Evolutionary conservation across 2,329 filamentous ascomycete species (phyloP).

Genomic region (Xylaria hypoxylon): DNA sequence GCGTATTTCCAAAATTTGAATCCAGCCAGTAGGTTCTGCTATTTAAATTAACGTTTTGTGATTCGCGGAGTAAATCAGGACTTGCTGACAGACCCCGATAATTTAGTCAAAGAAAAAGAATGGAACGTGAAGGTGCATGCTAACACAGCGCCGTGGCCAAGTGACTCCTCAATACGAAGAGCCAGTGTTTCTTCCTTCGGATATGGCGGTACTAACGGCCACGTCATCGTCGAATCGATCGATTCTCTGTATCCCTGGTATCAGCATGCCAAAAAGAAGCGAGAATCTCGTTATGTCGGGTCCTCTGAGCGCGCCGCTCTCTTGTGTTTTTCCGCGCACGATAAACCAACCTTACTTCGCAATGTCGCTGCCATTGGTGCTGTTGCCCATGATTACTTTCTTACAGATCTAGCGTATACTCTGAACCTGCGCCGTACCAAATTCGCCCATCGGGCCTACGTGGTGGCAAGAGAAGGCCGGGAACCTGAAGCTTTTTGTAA

Average conservation of each 20-base stretch:
- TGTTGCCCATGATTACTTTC: constrained; percentile 38
- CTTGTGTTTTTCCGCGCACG: constrained; percentile 42
- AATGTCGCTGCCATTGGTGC: constrained; percentile 41
- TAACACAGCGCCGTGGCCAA: constrained; percentile 40
- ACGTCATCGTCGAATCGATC: constrained; percentile 39
- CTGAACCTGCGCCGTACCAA: constrained; percentile 37
- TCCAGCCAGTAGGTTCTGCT: constrained; percentile 37
- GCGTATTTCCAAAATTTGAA: constrained; percentile 41
- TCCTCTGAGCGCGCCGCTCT: constrained; percentile 32
- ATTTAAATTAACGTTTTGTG: neutral
- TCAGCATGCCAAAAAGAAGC: constrained; percentile 36
- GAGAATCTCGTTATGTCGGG: neutral
- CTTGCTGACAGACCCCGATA: constrained; percentile 11
- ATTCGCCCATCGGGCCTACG: constrained; percentile 32
- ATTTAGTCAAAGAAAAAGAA: constrained; percentile 40
- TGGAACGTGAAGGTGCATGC: constrained; percentile 42
- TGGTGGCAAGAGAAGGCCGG: constrained; percentile 27
- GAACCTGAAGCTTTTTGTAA: constrained; percentile 30
- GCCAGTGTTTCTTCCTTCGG: constrained; percentile 44
- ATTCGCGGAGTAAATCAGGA: neutral
- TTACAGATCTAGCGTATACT: constrained; percentile 42
- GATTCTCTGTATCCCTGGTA: constrained; percentile 41
- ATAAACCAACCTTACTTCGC: constrained; percentile 38
- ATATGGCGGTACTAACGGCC: constrained; percentile 43
- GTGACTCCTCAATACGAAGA: constrained; percentile 34